A percentile compares a stretch with the other conserved stretches of the same genome.
These are phyloP conservation scores for Hortiboletus campestris DNA, from an alignment of 768 basidiomycete species.

Conservation along the genomic window DNA sequence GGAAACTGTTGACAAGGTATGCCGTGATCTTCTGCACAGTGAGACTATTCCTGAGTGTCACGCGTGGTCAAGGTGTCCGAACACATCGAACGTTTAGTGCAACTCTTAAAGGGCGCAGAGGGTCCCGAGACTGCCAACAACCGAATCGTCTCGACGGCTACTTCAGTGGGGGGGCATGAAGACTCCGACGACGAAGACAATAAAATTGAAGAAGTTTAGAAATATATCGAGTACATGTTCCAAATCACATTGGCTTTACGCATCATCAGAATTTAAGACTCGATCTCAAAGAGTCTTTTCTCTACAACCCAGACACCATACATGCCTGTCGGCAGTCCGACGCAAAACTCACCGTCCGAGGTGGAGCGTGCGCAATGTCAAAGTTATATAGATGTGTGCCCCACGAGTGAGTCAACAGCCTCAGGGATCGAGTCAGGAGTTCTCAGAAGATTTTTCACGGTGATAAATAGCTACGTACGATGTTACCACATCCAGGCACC, in stretches of 20 bases:
- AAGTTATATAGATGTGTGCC: constrained; percentile 3
- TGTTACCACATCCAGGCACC: constrained; percentile 14
- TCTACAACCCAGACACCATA: background rate
- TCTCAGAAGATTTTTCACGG: constrained; percentile 24
- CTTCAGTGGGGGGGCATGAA: constrained; percentile 22
- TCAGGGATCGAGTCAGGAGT: constrained; percentile 11
- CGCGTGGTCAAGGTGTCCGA: constrained; percentile 64
- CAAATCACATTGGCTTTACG: constrained; percentile 8
- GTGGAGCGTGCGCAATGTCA: background rate
- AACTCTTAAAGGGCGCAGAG: constrained; percentile 79
- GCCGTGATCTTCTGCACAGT: constrained; percentile 15
- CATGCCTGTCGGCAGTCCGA: background rate
- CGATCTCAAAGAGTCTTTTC: background rate
- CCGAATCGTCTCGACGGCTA: constrained; percentile 29
- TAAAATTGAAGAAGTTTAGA: constrained; percentile 73
- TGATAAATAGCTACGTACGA: constrained; percentile 23
- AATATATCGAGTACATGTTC: constrained; percentile 15
- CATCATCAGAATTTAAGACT: background rate
- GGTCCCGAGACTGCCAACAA: constrained; percentile 46
- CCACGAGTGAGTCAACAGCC: constrained; percentile 24
- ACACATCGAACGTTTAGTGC: constrained; percentile 85
- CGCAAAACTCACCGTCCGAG: background rate
- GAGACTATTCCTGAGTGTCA: background rate
- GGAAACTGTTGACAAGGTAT: constrained; percentile 77
- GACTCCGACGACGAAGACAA: constrained; percentile 62